Conservation (phyloP, 2,329 filamentous ascomycete genomes). For the Neofusicoccum ribis region DNA sequence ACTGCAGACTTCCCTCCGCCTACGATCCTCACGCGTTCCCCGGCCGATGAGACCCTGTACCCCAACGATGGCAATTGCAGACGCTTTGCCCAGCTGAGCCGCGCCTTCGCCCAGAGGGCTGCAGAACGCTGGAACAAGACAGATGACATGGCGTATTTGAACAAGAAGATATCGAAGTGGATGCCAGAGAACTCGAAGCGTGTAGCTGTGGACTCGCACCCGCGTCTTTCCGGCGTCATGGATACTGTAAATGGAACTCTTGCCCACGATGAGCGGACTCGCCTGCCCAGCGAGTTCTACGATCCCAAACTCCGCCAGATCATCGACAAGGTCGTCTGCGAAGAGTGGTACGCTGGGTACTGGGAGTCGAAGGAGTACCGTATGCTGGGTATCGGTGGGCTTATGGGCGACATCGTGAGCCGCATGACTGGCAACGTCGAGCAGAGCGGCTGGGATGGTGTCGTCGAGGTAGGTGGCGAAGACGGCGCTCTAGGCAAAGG, state of each 20-base stretch:
- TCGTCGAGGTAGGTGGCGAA: conserved; percentile 41
- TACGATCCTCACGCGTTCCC: conserved; percentile 46
- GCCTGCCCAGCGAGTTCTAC: conserved; percentile 83
- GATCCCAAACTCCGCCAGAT: conserved; percentile 69
- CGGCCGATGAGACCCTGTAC: conserved; percentile 51
- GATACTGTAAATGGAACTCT: conserved; percentile 88
- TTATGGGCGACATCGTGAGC: conserved; percentile 78
- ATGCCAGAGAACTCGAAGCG: conserved; percentile 70
- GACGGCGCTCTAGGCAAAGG: conserved; percentile 39
- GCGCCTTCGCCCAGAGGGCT: conserved; percentile 49
- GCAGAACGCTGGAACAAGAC: conserved; percentile 55
- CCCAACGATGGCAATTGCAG: conserved; percentile 52
- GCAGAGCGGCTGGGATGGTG: conserved; percentile 36
- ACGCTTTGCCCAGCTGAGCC: conserved; percentile 49
- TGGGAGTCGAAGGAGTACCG: conserved; percentile 83
- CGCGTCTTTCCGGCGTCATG: conserved; percentile 85
- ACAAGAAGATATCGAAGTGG: conserved; percentile 75
- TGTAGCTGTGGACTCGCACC: conserved; percentile 81
- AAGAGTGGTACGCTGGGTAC: conserved; percentile 94
- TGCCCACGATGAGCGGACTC: conserved; percentile 78
- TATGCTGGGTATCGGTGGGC: conserved; percentile 78
- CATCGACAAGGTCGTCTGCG: conserved; percentile 71
- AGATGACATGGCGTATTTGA: conserved; percentile 81
- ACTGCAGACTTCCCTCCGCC: conserved; percentile 45
- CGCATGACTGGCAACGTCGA: conserved; percentile 45